Evolutionary conservation across 2,329 filamentous ascomycete genomes (phyloP).

Genomic region (Ilyonectria robusta): DNA sequence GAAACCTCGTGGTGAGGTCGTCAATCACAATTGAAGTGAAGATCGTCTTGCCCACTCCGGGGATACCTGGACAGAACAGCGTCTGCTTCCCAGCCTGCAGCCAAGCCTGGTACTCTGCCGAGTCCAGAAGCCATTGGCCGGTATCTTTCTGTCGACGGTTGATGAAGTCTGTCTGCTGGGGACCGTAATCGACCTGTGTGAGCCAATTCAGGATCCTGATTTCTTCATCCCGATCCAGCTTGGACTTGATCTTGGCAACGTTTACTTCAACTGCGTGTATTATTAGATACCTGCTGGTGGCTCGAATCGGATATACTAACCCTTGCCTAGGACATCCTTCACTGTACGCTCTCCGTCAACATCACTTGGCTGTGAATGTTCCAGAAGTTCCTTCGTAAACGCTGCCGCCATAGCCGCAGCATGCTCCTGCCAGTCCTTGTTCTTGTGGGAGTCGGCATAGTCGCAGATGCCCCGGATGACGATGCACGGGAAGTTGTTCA

Average conservation of each 20-base stretch:
- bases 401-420: conserved; percentile 51
- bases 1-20: background rate
- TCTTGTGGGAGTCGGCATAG: conserved; percentile 54
- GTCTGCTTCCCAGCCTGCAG: conserved; percentile 27
- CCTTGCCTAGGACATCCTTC: too few relatives aligned
- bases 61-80: conserved; percentile 40
- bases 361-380: background rate
- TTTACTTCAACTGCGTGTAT: too few relatives aligned
- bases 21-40: background rate
- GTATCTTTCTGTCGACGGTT: conserved; percentile 51
- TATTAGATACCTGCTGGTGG: too few relatives aligned
- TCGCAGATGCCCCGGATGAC: conserved; percentile 52
- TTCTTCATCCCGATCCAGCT: background rate
- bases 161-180: conserved; percentile 56
- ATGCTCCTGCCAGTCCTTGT: conserved; percentile 50
- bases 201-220: conserved; percentile 54
- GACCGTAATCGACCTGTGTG: conserved; percentile 50
- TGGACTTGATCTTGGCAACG: too few relatives aligned
- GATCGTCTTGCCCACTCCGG: background rate
- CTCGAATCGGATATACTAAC: too few relatives aligned
- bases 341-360: background rate
- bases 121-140: conserved; percentile 33
- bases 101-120: background rate
- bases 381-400: conserved; percentile 19
- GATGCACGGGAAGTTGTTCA: too few relatives aligned